These are phyloP conservation scores for Nicotiana knightiana DNA, from an alignment of 257 asterid genomes.

Conservation along the genomic window DNA sequence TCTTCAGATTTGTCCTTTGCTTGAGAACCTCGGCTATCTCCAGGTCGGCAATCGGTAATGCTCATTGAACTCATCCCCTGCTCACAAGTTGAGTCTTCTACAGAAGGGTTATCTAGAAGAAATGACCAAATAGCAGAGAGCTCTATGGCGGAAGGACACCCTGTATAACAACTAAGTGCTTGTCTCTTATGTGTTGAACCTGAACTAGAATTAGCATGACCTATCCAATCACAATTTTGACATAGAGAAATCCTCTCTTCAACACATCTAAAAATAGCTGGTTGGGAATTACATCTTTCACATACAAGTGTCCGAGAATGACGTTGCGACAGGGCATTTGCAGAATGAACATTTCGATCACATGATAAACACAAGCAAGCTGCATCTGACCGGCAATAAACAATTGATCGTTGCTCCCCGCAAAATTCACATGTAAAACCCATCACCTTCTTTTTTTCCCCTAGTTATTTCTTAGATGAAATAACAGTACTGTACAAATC, in stretches of 20 bases:
- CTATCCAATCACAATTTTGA: conserved; percentile 76
- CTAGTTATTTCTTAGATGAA: background rate
- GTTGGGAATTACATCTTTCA: conserved; percentile 69
- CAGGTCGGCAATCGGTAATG: conserved; percentile 28
- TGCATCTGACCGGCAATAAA: conserved; percentile 78
- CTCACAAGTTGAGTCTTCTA: conserved; percentile 42
- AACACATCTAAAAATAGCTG: conserved; percentile 61
- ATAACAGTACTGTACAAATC: conserved; percentile 7
- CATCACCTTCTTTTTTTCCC: conserved; percentile 26
- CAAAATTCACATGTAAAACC: conserved; percentile 84
- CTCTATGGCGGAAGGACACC: conserved; percentile 84
- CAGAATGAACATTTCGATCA: conserved; percentile 84
- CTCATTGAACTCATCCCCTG: conserved; percentile 54
- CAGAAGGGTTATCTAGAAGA: conserved; percentile 42
- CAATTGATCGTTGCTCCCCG: conserved; percentile 60
- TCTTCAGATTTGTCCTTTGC: conserved; percentile 28
- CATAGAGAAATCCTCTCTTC: conserved; percentile 74
- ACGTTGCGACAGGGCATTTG: conserved; percentile 78
- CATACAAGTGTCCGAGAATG: conserved; percentile 82
- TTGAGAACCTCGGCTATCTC: conserved; percentile 24
- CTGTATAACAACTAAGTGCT: conserved; percentile 63
- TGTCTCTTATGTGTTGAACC: conserved; percentile 53
- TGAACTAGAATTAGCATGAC: conserved; percentile 37
- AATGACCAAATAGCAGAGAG: conserved; percentile 72
- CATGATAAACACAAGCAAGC: conserved; percentile 87